Conservation (phyloP, 768 basidiomycete genomes). For the Suillus variegatus region DNA sequence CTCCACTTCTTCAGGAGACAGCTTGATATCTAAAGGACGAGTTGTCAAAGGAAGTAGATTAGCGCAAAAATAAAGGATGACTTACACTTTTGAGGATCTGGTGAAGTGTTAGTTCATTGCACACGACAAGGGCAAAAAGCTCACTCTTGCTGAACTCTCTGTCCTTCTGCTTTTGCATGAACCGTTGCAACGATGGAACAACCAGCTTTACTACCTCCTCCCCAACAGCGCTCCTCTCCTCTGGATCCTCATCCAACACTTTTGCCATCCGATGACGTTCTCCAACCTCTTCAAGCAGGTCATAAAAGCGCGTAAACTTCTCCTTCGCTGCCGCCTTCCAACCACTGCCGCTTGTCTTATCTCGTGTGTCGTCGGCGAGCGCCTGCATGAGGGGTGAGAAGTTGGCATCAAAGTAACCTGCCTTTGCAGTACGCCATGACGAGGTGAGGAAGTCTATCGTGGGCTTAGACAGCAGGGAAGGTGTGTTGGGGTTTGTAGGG, state of each 20-base stretch:
- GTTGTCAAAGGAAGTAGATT: constrained; percentile 13
- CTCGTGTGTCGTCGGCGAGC: constrained; percentile 48
- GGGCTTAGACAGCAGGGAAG: constrained; percentile 57
- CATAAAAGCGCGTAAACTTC: constrained; percentile 81
- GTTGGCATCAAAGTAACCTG: constrained; percentile 82
- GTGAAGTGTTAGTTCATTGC: neutral
- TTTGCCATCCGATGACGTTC: constrained; percentile 72
- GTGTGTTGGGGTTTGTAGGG: constrained; percentile 48
- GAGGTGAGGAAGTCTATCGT: constrained; percentile 65
- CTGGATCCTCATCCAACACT: constrained; percentile 71
- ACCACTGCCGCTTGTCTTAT: constrained; percentile 45
- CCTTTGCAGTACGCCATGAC: constrained; percentile 78
- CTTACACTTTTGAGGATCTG: constrained; percentile 59
- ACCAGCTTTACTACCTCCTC: constrained; percentile 81
- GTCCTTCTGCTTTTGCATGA: constrained; percentile 72
- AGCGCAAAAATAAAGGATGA: constrained; percentile 3
- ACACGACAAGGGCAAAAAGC: constrained; percentile 22
- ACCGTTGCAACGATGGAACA: constrained; percentile 71
- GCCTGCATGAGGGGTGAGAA: constrained; percentile 76
- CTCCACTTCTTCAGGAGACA: constrained; percentile 75
- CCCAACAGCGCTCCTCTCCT: constrained; percentile 55
- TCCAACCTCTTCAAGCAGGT: constrained; percentile 74
- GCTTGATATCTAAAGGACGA: constrained; percentile 67
- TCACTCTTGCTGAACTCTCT: constrained; percentile 87
- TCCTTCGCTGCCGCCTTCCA: constrained; percentile 71